Evolutionary conservation across 1,284 basidiomycete genomes (phyloP).

Genomic region (Ceratobasidium sp.): DNA sequence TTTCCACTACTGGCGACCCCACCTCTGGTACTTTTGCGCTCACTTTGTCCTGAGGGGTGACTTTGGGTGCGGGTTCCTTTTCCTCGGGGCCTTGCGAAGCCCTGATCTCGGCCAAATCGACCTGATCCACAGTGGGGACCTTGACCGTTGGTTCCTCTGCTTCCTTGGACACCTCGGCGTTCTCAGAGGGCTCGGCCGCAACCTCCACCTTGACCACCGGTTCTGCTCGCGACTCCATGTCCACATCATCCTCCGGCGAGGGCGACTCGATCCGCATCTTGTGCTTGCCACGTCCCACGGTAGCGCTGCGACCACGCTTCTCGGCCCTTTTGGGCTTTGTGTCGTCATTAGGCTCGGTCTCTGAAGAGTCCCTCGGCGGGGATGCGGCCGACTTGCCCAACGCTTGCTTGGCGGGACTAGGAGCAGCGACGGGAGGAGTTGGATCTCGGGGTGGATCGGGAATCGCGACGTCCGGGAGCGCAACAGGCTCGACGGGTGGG

Average conservation of each 20-base stretch:
- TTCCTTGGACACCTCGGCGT: no score
- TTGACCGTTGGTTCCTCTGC: background rate
- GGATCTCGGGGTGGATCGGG: constrained; percentile 49
- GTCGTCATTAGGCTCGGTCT: background rate
- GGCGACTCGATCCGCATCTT: constrained; percentile 19
- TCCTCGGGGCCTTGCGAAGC: background rate
- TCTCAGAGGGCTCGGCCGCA: background rate
- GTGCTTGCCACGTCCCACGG: background rate
- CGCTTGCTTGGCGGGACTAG: constrained; percentile 47
- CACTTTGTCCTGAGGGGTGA: no score
- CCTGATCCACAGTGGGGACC: background rate
- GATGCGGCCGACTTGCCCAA: constrained; percentile 15
- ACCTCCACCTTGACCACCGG: background rate
- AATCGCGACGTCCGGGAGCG: constrained; percentile 41
- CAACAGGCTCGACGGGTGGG: constrained; percentile 37
- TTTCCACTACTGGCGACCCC: no score
- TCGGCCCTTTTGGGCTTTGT: no score
- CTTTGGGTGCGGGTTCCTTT: no score
- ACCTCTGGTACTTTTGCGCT: no score
- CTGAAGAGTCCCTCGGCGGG: constrained; percentile 20
- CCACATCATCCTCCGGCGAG: constrained; percentile 9
- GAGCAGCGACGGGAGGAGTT: constrained; percentile 45
- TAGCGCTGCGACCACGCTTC: background rate
- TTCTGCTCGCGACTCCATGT: background rate
- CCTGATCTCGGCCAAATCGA: background rate